Evolutionary conservation across 805 yeast genomes (phyloP).

Genomic region (Suhomyces sp.): DNA sequence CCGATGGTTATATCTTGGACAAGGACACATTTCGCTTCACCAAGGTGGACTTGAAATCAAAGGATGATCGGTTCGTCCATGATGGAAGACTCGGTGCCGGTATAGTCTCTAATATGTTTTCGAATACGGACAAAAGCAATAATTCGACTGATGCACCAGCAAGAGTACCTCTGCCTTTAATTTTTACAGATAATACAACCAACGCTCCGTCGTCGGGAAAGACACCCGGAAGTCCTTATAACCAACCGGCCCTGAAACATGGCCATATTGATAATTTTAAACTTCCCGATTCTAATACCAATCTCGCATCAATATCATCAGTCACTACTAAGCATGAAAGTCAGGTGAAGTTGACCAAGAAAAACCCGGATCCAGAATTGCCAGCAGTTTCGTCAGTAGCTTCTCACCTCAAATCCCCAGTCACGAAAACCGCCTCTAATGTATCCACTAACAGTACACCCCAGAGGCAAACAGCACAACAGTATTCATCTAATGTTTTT

Average conservation of each 20-base stretch:
- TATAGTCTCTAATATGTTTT: constrained; percentile 25
- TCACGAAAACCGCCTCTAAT: too few species aligned
- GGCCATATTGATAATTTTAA: background rate
- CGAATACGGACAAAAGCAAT: constrained; percentile 7
- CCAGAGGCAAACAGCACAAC: too few species aligned
- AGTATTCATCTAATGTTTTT: too few species aligned
- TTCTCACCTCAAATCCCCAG: background rate
- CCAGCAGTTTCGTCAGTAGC: background rate
- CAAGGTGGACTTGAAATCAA: constrained; percentile 33
- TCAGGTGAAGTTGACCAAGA: background rate
- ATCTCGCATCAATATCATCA: constrained; percentile 2
- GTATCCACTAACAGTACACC: too few species aligned
- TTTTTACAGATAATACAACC: constrained; percentile 15
- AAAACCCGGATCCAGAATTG: background rate
- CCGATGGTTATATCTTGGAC: constrained; percentile 61
- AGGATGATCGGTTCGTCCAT: constrained; percentile 10
- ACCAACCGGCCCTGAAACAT: background rate
- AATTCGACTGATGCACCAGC: constrained; percentile 6
- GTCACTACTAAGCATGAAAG: constrained; percentile 4
- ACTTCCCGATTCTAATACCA: background rate
- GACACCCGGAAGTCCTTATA: background rate
- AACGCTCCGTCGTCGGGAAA: background rate
- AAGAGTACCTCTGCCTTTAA: constrained; percentile 20
- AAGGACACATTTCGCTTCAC: constrained; percentile 46
- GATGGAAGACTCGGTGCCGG: constrained; percentile 36